Conservation (phyloP, 2,329 filamentous ascomycete genomes). For the Cladophialophora carrionii region DNA sequence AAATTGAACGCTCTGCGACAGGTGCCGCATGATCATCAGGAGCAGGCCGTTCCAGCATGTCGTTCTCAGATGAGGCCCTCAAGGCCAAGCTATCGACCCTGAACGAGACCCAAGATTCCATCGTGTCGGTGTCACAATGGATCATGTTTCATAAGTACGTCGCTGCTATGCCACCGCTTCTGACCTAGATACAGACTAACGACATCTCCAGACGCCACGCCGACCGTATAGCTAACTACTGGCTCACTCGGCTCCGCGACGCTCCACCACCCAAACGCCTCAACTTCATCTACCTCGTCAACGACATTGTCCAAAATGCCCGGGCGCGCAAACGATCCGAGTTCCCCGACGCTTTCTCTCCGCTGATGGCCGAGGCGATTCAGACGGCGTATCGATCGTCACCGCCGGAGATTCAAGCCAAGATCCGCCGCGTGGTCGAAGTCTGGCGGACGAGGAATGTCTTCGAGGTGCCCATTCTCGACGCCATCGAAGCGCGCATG, state of each 20-base stretch:
- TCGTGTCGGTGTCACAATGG: conserved; percentile 96
- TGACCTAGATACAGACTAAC: conserved; percentile 19
- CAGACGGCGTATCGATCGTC: conserved; percentile 89
- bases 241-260: conserved; percentile 87
- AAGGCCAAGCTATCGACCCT: conserved; percentile 91
- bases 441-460: conserved; percentile 89
- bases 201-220: conserved; percentile 73
- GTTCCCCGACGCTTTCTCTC: conserved; percentile 88
- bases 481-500: conserved; percentile 76
- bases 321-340: conserved; percentile 91
- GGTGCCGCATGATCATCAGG: background rate
- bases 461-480: conserved; percentile 79
- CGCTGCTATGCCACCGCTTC: background rate
- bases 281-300: conserved; percentile 91
- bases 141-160: conserved; percentile 96
- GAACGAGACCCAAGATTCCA: conserved; percentile 97
- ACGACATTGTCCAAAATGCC: conserved; percentile 96
- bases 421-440: conserved; percentile 85
- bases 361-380: conserved; percentile 88
- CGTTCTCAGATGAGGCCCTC: conserved; percentile 94
- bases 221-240: conserved; percentile 86
- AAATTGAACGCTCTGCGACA: background rate
- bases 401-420: conserved; percentile 80
- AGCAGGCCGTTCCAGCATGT: conserved; percentile 61
- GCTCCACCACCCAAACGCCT: conserved; percentile 82